Percentiles rank a stretch among this genome's conserved stretches.
These are phyloP conservation scores for Taphrina communis DNA, from an alignment of 1,139 yeast species.

Conservation along the genomic window DNA sequence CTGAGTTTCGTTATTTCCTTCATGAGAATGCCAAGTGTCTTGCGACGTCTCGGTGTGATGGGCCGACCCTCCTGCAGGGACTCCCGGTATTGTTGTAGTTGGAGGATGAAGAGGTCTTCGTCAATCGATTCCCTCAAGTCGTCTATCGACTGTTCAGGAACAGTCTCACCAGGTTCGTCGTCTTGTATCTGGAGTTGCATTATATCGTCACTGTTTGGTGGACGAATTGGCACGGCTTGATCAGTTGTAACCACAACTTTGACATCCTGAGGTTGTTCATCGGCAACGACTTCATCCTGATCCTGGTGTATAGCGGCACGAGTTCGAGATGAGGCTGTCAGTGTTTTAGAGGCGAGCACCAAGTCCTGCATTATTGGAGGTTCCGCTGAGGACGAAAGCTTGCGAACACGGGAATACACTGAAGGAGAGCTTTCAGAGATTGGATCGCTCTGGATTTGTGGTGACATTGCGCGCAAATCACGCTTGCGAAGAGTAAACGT, in stretches of 20 bases:
- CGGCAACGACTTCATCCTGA: not conserved
- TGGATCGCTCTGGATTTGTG: constrained; percentile 29
- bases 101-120: constrained; percentile 35
- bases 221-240: not conserved
- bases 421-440: constrained; percentile 32
- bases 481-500: constrained; percentile 11
- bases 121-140: constrained; percentile 14
- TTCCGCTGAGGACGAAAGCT: constrained; percentile 13
- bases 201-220: constrained; percentile 15
- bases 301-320: not conserved
- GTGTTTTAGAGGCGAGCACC: not conserved
- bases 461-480: constrained; percentile 12
- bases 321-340: not conserved
- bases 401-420: constrained; percentile 33
- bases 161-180: not conserved
- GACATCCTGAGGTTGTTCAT: not conserved
- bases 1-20: constrained; percentile 24
- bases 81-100: constrained; percentile 32
- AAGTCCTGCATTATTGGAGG: constrained; percentile 16
- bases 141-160: not conserved
- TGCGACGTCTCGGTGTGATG: constrained; percentile 11
- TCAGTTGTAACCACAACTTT: not conserved
- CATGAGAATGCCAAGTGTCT: constrained; percentile 27
- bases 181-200: constrained; percentile 26
- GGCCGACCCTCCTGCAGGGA: constrained; percentile 24